phyloP scores from a whole-genome alignment of 1,284 basidiomycete species.

The Athelia sp. region DNA sequence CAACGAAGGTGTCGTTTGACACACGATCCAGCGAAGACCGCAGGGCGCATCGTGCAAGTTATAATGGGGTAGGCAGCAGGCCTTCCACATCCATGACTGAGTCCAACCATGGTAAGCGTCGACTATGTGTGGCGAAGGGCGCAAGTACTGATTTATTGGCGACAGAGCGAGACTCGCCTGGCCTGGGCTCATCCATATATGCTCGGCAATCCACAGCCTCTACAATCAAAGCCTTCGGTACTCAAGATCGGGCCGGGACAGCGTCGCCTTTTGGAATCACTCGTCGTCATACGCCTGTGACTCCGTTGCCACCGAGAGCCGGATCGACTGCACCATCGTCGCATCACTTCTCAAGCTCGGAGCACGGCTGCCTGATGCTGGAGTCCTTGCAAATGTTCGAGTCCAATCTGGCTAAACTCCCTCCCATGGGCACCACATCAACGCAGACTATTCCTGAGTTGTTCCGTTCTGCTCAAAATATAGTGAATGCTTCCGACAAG shows the following conservation, averaged over 20 bases:
- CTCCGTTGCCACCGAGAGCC: conserved; percentile 10
- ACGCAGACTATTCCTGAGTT: conserved; percentile 45
- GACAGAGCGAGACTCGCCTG: neutral
- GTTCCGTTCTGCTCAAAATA: conserved; percentile 51
- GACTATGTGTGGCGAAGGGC: neutral
- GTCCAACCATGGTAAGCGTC: conserved; percentile 13
- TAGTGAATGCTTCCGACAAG: conserved; percentile 58
- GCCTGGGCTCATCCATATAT: neutral
- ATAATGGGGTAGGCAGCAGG: conserved; percentile 8
- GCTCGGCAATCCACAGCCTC: neutral
- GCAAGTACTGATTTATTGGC: neutral
- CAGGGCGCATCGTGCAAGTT: conserved; percentile 5
- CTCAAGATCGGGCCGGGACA: conserved; percentile 15
- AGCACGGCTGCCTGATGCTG: conserved; percentile 63
- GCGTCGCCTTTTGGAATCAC: conserved; percentile 16
- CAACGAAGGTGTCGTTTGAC: neutral
- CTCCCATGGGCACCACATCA: conserved; percentile 35
- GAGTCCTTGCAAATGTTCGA: conserved; percentile 71
- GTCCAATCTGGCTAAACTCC: conserved; percentile 48
- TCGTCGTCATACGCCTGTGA: conserved; percentile 15
- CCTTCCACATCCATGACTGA: conserved; percentile 29
- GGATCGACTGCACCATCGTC: conserved; percentile 12
- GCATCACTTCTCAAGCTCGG: conserved; percentile 29
- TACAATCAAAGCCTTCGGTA: neutral
- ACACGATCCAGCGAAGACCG: neutral